These are phyloP conservation scores for Sanguinoderma infundibulare DNA, from an alignment of 1,284 basidiomycete genomes.

Conservation along the genomic window DNA sequence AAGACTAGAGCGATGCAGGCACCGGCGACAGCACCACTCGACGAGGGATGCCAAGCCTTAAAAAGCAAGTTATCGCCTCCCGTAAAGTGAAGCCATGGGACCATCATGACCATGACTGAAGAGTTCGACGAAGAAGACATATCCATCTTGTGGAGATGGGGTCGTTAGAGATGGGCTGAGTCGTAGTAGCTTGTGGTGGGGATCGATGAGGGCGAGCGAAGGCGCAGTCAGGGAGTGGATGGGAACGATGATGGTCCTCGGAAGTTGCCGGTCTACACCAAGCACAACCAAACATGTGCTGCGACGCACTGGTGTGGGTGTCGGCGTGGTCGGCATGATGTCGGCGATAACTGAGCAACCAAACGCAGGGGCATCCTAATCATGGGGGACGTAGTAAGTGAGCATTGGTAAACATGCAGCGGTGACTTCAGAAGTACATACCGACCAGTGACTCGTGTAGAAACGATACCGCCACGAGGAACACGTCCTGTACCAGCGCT, in stretches of 20 bases:
- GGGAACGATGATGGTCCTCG: background rate
- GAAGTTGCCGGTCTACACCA: background rate
- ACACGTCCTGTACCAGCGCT: conserved; percentile 1
- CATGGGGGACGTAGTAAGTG: too few relatives aligned
- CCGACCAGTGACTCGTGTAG: too few relatives aligned
- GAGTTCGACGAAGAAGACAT: conserved; percentile 14
- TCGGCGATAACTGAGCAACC: background rate
- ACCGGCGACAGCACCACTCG: conserved; percentile 70
- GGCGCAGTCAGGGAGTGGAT: background rate
- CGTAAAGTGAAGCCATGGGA: conserved; percentile 69
- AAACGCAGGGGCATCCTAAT: too few relatives aligned
- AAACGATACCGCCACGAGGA: background rate
- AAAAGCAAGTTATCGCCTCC: conserved; percentile 71
- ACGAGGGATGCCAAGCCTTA: conserved; percentile 66
- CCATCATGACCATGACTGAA: conserved; percentile 46
- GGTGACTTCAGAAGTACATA: too few relatives aligned
- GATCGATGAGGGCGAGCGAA: background rate
- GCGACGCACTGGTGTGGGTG: background rate
- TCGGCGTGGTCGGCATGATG: too few relatives aligned
- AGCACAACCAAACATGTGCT: background rate
- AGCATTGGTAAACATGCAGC: too few relatives aligned
- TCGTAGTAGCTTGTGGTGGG: background rate
- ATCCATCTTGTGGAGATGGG: conserved; percentile 3
- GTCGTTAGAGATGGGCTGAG: background rate
- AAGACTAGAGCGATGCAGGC: conserved; percentile 74